Conservation (phyloP, 2,329 filamentous ascomycete species). For the Pseudogymnoascus sp. region DNA sequence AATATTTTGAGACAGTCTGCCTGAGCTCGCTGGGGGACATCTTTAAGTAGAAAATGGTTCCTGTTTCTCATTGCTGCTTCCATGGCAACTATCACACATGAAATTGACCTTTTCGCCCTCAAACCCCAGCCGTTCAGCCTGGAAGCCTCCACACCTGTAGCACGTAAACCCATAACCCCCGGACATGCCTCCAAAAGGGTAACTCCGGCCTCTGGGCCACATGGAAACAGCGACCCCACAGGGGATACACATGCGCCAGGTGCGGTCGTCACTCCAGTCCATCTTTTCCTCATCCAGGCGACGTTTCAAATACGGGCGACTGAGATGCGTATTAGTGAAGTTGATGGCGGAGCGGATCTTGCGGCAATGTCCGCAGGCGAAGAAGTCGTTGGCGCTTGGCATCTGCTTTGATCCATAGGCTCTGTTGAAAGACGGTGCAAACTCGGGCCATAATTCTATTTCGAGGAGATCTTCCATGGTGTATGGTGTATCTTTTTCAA, state of each 20-base stretch:
- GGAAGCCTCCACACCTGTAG: not conserved
- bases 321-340: not conserved
- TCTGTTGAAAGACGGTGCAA: not conserved
- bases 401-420: not conserved
- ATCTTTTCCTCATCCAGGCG: too few relatives aligned
- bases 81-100: not conserved
- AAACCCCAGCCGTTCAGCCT: too few relatives aligned
- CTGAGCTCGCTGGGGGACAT: not conserved
- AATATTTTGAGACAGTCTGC: not conserved
- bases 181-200: too few relatives aligned
- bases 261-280: too few relatives aligned
- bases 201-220: too few relatives aligned
- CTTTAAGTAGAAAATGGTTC: too few relatives aligned
- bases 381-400: not conserved
- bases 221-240: not conserved
- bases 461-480: not conserved
- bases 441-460: not conserved
- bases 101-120: not conserved
- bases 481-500: not conserved
- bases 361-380: not conserved
- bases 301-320: not conserved
- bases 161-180: not conserved
- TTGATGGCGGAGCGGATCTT: not conserved
- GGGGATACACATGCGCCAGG: not conserved
- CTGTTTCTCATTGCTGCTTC: not conserved